phyloP scores from a whole-genome alignment of 2,329 filamentous ascomycete genomes.

The Didymella sp. region DNA sequence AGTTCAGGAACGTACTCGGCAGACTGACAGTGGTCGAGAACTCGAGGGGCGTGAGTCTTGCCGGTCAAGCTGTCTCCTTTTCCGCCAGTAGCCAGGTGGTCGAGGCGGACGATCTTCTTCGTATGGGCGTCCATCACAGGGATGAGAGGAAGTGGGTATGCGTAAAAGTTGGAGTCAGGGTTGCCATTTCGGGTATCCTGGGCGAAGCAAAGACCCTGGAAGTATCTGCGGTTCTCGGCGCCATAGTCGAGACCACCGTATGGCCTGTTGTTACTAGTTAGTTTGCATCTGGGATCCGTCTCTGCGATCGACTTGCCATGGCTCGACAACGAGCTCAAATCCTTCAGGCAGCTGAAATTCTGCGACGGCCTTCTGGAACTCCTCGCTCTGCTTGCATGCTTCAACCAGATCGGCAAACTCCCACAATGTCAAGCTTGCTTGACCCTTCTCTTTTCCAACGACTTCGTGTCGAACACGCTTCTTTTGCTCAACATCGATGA shows the following conservation, averaged over 20 bases:
- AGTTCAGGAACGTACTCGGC: constrained; percentile 60
- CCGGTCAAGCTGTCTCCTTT: constrained; percentile 48
- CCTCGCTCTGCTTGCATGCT: constrained; percentile 59
- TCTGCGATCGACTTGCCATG: constrained; percentile 47
- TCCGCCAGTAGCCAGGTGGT: constrained; percentile 48
- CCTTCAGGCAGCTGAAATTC: constrained; percentile 62
- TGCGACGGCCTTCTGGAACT: constrained; percentile 60
- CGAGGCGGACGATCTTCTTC: constrained; percentile 46
- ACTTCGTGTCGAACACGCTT: constrained; percentile 55
- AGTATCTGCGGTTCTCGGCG: constrained; percentile 59
- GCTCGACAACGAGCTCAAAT: constrained; percentile 63
- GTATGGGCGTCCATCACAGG: constrained; percentile 49
- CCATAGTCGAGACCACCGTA: constrained; percentile 61
- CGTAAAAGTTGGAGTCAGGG: constrained; percentile 51
- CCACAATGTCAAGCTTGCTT: constrained; percentile 58
- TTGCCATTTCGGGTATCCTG: constrained; percentile 56
- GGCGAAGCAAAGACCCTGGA: constrained; percentile 63
- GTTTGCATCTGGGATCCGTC: not conserved
- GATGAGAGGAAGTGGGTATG: constrained; percentile 49
- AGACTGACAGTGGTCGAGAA: constrained; percentile 58
- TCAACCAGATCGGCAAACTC: constrained; percentile 46
- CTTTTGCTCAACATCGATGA: constrained; percentile 57
- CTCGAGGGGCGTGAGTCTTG: constrained; percentile 48
- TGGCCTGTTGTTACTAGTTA: constrained; percentile 43
- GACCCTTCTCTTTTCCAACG: constrained; percentile 55